phyloP scores from a whole-genome alignment of 1,284 basidiomycete species.

The Leccinum ambiguum region DNA sequence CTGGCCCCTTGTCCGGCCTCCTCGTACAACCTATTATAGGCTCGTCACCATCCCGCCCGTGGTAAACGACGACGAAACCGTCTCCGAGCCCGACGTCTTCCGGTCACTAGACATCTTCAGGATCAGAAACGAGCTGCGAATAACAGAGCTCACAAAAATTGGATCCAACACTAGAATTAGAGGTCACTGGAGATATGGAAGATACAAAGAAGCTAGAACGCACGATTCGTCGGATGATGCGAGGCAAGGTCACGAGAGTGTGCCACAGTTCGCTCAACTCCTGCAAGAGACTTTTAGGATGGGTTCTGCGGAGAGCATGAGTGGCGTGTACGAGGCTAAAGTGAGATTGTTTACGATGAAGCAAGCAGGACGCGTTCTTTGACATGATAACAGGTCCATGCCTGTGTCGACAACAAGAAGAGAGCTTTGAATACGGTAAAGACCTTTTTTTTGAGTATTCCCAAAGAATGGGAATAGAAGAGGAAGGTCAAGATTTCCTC shows the following conservation, averaged over 20 bases:
- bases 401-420: slow-evolving; percentile 53
- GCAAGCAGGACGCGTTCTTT: slow-evolving; percentile 76
- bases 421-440: slow-evolving; percentile 56
- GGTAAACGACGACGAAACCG: too few species aligned
- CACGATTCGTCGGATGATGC: slow-evolving; percentile 79
- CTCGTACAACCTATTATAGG: slow-evolving; percentile 92
- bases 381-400: slow-evolving; percentile 62
- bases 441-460: slow-evolving; percentile 81
- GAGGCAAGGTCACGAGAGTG: slow-evolving; percentile 69
- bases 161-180: slow-evolving; percentile 60
- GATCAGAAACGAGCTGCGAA: neutral
- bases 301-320: slow-evolving; percentile 18
- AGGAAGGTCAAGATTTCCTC: slow-evolving; percentile 76
- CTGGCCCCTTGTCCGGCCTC: slow-evolving; percentile 90
- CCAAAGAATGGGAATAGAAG: slow-evolving; percentile 69
- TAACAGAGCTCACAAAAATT: slow-evolving; percentile 77
- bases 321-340: slow-evolving; percentile 10
- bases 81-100: too few species aligned
- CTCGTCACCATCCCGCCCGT: slow-evolving; percentile 15
- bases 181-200: slow-evolving; percentile 11
- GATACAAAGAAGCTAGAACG: slow-evolving; percentile 32
- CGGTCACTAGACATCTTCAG: slow-evolving; percentile 40
- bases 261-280: slow-evolving; percentile 67
- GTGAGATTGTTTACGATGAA: slow-evolving; percentile 34
- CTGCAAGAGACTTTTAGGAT: slow-evolving; percentile 42